phyloP scores from a whole-genome alignment of 768 basidiomycete genomes.

The Kwoniella dendrophila region DNA sequence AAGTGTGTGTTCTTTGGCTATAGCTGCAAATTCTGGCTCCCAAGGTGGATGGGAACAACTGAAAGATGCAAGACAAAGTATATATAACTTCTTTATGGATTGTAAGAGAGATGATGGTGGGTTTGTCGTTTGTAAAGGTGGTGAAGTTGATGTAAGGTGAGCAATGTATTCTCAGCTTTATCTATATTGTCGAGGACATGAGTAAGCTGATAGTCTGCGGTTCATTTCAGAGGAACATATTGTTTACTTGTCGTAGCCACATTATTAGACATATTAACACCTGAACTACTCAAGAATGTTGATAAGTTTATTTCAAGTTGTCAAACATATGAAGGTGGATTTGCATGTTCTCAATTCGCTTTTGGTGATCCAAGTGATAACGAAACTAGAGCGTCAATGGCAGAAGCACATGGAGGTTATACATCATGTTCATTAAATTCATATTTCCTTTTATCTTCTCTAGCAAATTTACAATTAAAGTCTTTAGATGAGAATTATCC shows the following conservation, averaged over 20 bases:
- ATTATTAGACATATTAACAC: slow-evolving; percentile 82
- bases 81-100: slow-evolving; percentile 88
- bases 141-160: slow-evolving; percentile 91
- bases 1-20: slow-evolving; percentile 77
- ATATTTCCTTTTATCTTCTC: slow-evolving; percentile 71
- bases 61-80: slow-evolving; percentile 75
- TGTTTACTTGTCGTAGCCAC: slow-evolving; percentile 83
- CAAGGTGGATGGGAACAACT: slow-evolving; percentile 63
- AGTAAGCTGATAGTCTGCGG: slow-evolving; percentile 12
- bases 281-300: slow-evolving; percentile 76
- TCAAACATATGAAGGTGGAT: slow-evolving; percentile 97
- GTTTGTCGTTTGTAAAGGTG: slow-evolving; percentile 81
- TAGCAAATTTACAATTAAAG: too few species aligned
- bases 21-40: slow-evolving; percentile 72
- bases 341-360: slow-evolving; percentile 76
- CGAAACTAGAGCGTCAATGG: slow-evolving; percentile 59
- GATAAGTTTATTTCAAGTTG: slow-evolving; percentile 76
- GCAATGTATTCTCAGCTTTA: slow-evolving; percentile 30
- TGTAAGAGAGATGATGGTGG: slow-evolving; percentile 91
- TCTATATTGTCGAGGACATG: background rate
- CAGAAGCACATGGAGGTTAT: slow-evolving; percentile 97
- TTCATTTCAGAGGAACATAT: slow-evolving; percentile 76
- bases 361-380: slow-evolving; percentile 55
- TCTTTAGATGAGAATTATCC: too few species aligned
- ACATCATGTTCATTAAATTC: slow-evolving; percentile 89